Evolutionary conservation across 23 red algal genomes (phyloP), one percentile per base, ranked within the genome.

Genomic region (Agarophyton chilense): DNA sequence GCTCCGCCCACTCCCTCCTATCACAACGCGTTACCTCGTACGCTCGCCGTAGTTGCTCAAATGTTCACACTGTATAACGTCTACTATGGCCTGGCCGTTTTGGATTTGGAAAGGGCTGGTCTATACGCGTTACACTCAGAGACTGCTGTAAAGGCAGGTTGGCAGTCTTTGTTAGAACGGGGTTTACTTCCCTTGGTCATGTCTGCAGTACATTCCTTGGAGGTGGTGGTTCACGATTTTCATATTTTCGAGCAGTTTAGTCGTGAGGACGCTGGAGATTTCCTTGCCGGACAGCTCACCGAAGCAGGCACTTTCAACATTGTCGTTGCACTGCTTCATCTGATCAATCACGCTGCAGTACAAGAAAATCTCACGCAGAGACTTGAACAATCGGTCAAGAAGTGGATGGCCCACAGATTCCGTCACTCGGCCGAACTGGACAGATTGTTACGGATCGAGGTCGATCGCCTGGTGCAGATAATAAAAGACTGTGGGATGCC

Each of bases 151-250:
- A 10, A 11, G 17, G 38, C 39, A 26, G 40, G 41, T 4, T 74
- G 68, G 68, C n/a, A 18, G 2, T 43, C 33, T 10, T 19, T 47
- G 21, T 1, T 49, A 12, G 21, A 47, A 24, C 68, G 43, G 1
- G 36, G 36, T 9, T 31, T 46, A 47, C 0, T 46, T 8, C 41
- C 68, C 5, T n/a, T 74, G 14, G 25, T 74, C 41, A 74, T 74
- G 68, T 28, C 40, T 39, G 41, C 68, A 9, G 68, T 74, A 3
- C 45, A n/a, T 16, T 7, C 39, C 3, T 19, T 74, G 12, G 68
- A 74, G 25, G 68, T 74, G 2, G 68, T 74, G 12, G 68, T 74
- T 10, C 68, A 47, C n/a, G 68, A 74, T 26, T 49, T 74, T 25
- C 9, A 29, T 12, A 18, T 46, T 19, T 14, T 74, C 21, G 41